Percentiles rank a stretch among this genome's conserved stretches.
Conservation (phyloP, 2,329 filamentous ascomycete genomes). For the Huntiella omanensis region DNA sequence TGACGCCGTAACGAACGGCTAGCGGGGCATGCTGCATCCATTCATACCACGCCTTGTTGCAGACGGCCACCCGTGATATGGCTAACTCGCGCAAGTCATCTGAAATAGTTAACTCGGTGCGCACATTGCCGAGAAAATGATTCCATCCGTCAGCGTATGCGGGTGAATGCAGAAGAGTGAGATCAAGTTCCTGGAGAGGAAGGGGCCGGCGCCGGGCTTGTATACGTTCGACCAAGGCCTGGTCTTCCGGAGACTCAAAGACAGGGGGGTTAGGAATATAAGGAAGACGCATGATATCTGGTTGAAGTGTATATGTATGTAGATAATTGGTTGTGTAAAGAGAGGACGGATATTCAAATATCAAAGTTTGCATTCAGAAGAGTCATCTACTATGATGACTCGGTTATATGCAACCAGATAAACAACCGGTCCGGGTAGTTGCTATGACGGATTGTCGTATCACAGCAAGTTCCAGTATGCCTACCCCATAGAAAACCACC, state of each 20-base stretch:
- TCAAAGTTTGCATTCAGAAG: too few species aligned
- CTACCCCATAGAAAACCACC: too few species aligned
- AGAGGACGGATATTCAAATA: background rate
- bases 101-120: conserved; percentile 31
- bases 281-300: conserved; percentile 43
- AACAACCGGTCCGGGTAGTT: background rate
- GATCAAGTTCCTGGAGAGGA: conserved; percentile 55
- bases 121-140: conserved; percentile 44
- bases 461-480: too few species aligned
- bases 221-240: conserved; percentile 43
- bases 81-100: conserved; percentile 53
- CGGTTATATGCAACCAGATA: background rate
- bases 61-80: conserved; percentile 62
- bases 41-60: conserved; percentile 72
- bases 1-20: conserved; percentile 36
- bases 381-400: too few species aligned
- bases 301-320: background rate
- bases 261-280: conserved; percentile 38
- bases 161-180: conserved; percentile 56
- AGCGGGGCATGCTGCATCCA: conserved; percentile 65
- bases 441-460: too few species aligned
- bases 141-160: conserved; percentile 62
- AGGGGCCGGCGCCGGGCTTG: conserved; percentile 46
- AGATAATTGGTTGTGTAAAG: background rate
- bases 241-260: conserved; percentile 25